phyloP scores from a whole-genome alignment of 495 filamentous ascomycete genomes.

The Annulohypoxylon bovei region DNA sequence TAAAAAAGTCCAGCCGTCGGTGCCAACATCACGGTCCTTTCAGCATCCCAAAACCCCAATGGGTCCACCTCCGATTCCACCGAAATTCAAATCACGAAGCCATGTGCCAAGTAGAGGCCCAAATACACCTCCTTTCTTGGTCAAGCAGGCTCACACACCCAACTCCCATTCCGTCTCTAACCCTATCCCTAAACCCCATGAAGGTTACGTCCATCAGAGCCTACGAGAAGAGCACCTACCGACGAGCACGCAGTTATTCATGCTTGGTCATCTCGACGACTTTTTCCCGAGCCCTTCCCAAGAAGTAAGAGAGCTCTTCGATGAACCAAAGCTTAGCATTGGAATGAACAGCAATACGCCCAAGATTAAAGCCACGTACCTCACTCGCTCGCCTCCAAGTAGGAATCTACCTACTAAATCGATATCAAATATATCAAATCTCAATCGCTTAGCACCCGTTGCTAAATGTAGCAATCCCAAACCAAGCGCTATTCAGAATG shows the following conservation, averaged over 20 bases:
- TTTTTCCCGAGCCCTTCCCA: constrained; percentile 61
- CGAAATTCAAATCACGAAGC: constrained; percentile 34
- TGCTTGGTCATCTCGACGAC: constrained; percentile 58
- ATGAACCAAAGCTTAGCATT: constrained; percentile 34
- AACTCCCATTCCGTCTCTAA: background rate
- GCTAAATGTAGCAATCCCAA: background rate
- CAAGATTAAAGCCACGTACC: background rate
- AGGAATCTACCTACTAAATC: background rate
- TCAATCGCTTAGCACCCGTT: background rate
- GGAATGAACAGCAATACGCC: background rate
- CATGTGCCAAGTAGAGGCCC: background rate
- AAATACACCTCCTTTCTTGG: constrained; percentile 33
- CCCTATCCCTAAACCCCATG: background rate
- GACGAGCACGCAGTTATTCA: constrained; percentile 56
- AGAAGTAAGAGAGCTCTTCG: constrained; percentile 55
- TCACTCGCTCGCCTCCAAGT: background rate
- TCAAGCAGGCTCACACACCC: constrained; percentile 19
- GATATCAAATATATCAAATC: background rate
- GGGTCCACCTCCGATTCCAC: constrained; percentile 35
- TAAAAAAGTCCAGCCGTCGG: constrained; percentile 3
- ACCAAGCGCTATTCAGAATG: background rate
- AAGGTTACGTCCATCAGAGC: background rate
- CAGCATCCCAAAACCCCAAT: constrained; percentile 30
- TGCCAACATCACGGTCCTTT: constrained; percentile 20
- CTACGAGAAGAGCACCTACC: constrained; percentile 32